Evolutionary conservation across 371 early-diverging fungal genomes (phyloP), one percentile per base, ranked within the genome.

Genomic region (Blakeslea trispora): DNA sequence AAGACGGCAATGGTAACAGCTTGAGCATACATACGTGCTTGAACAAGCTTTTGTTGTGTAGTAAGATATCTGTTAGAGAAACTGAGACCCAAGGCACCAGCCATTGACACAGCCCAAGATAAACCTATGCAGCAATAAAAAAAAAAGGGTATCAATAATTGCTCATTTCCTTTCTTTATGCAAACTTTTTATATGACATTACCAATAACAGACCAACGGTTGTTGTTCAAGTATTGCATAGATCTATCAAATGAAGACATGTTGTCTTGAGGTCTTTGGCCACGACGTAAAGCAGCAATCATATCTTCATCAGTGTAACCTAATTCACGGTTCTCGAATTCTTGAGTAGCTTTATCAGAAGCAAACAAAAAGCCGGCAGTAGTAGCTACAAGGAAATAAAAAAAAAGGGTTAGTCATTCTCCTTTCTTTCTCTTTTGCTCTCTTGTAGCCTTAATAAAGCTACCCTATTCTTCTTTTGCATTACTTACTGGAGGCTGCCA

Each of bases 21-120:
- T 53, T 80, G 75, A 32, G 79, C 77, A 54, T 74, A 88, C 88
- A 90, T 87, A 76, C 91, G 87, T 8, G 91, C 89, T 46, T 90
- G 88, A 22, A 90, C 91, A 5, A 87, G 61, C 59, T 88, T 87
- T 64, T 90, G 90, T 44, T 88, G 84, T 6, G 81, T 81, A 2
- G 86, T 80, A 50, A 89, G 69, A 13, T 83, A 85, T 67, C 77
- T 81, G 63, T 89, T 78, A 31, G 84, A 79, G 59, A 87, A 89
- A 53, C 86, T 77, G 59, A 83, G 79, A 22, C 77, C 79, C 15
- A 87, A 55, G 1, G 91, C 83, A 45, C 83, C 87, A 10, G 68
- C 83, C 78, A 89, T 88, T 37, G 85, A 85, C 15, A 74, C 70
- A 55, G 81, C 71, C 91, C 91, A 90, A 28, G 90, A 82, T 45